phyloP scores from a whole-genome alignment of 345 rosid genomes.

The Lepidium sativum region DNA sequence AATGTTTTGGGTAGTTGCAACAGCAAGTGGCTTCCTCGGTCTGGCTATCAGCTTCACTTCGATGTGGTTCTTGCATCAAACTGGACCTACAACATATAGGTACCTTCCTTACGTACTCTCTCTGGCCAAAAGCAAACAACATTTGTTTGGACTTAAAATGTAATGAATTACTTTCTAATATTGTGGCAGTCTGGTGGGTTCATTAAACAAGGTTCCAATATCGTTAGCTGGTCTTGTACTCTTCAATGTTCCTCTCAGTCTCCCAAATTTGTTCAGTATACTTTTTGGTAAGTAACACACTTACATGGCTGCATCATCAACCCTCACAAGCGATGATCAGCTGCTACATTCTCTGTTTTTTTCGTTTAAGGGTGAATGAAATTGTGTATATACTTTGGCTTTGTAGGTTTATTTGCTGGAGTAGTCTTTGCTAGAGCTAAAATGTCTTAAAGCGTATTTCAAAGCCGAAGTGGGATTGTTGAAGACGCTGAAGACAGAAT shows the following conservation, averaged over 20 bases:
- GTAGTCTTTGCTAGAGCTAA: constrained; percentile 77
- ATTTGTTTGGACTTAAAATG: not conserved
- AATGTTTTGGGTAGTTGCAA: constrained; percentile 81
- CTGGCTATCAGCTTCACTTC: constrained; percentile 94
- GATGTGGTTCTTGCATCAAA: constrained; percentile 92
- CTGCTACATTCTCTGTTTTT: not conserved
- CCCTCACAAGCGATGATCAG: not conserved
- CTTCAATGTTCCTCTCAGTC: constrained; percentile 78
- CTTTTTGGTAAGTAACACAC: constrained; percentile 66
- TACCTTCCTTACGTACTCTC: constrained; percentile 6
- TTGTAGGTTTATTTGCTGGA: constrained; percentile 82
- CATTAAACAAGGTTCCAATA: constrained; percentile 85
- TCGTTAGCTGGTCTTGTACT: constrained; percentile 62
- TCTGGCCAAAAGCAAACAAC: not conserved
- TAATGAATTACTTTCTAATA: not conserved
- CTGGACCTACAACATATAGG: constrained; percentile 96
- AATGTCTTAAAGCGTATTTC: constrained; percentile 52
- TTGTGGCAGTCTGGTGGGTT: constrained; percentile 65
- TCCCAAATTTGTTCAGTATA: constrained; percentile 71
- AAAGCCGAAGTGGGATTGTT: not conserved
- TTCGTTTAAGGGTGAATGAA: not conserved
- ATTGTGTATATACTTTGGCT: not conserved
- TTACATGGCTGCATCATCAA: not conserved
- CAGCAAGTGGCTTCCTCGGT: constrained; percentile 84
- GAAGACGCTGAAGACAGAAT: constrained; percentile 5